A percentile compares a stretch with the other conserved stretches of the same genome.
Evolutionary conservation across 2,329 filamentous ascomycete genomes (phyloP).

Genomic region (Cladosporium sp.): DNA sequence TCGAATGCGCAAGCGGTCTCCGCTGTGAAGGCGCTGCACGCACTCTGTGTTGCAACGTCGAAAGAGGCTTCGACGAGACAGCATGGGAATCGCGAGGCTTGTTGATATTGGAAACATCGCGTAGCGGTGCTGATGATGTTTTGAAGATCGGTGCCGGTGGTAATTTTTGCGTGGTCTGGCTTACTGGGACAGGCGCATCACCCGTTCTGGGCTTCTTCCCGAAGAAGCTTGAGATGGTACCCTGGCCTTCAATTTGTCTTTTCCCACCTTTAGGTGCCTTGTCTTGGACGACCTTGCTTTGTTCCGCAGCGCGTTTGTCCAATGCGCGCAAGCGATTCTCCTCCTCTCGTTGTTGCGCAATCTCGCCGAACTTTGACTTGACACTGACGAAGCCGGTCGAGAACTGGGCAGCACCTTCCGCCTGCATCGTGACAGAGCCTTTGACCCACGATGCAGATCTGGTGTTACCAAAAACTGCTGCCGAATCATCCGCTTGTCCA

Average conservation of each 20-base stretch:
- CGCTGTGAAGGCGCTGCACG: slow-evolving; percentile 40
- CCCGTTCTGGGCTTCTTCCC: slow-evolving; percentile 30
- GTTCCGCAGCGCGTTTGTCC: slow-evolving; percentile 31
- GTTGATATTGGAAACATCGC: slow-evolving; percentile 40
- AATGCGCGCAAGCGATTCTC: slow-evolving; percentile 26
- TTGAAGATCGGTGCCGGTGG: not conserved
- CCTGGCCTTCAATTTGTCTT: slow-evolving; percentile 51
- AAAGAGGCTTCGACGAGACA: slow-evolving; percentile 3
- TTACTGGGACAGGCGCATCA: not conserved
- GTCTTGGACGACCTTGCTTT: slow-evolving; percentile 25
- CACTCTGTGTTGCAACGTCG: slow-evolving; percentile 29
- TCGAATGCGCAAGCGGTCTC: slow-evolving; percentile 26
- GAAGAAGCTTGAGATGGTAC: slow-evolving; percentile 57
- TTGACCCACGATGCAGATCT: slow-evolving; percentile 23
- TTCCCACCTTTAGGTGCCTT: slow-evolving; percentile 39
- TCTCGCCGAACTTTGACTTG: slow-evolving; percentile 41
- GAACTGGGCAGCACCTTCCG: not conserved
- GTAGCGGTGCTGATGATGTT: slow-evolving; percentile 27
- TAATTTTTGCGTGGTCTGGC: not conserved
- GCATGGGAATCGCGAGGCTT: not conserved
- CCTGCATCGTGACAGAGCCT: slow-evolving; percentile 9
- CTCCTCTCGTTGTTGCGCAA: slow-evolving; percentile 42
- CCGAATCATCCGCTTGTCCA: slow-evolving; percentile 14
- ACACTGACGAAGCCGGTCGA: slow-evolving; percentile 42
- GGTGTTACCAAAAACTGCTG: slow-evolving; percentile 25